phyloP scores from a whole-genome alignment of 441 rosid species.

The Pelargonium myrrhifolium region DNA sequence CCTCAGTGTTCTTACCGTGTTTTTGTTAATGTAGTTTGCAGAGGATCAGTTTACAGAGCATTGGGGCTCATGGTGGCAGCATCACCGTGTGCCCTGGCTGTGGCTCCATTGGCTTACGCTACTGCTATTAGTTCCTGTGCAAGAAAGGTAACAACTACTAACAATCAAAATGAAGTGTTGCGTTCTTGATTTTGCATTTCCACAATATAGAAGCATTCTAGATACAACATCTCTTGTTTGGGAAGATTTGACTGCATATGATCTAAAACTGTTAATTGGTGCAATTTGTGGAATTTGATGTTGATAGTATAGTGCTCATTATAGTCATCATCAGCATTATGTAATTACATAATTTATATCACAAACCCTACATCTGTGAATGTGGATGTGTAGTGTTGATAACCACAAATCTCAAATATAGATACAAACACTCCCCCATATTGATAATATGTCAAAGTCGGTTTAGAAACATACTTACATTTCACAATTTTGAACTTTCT shows the following conservation, averaged over 20 bases:
- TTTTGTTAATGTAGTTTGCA: constrained; percentile 49
- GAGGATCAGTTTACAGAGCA: constrained; percentile 94
- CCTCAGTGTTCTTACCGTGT: background rate
- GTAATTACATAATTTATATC: no score
- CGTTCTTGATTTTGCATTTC: constrained; percentile 9
- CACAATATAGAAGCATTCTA: background rate
- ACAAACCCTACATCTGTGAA: no score
- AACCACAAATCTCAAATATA: no score
- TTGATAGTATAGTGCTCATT: background rate
- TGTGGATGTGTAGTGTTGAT: no score
- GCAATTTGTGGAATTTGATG: background rate
- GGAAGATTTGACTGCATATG: background rate
- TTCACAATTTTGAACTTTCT: background rate
- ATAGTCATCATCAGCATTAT: no score
- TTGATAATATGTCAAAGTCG: background rate
- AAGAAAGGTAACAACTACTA: constrained; percentile 51
- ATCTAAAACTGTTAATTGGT: background rate
- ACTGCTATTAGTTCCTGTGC: constrained; percentile 95
- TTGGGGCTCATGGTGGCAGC: constrained; percentile 97
- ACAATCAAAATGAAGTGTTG: constrained; percentile 7
- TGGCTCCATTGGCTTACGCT: constrained; percentile 95
- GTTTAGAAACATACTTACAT: background rate
- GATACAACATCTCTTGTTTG: background rate
- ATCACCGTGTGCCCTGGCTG: constrained; percentile 96
- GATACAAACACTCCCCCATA: background rate